These are phyloP conservation scores for Mycena pura DNA, from an alignment of 768 basidiomycete species.

Conservation along the genomic window DNA sequence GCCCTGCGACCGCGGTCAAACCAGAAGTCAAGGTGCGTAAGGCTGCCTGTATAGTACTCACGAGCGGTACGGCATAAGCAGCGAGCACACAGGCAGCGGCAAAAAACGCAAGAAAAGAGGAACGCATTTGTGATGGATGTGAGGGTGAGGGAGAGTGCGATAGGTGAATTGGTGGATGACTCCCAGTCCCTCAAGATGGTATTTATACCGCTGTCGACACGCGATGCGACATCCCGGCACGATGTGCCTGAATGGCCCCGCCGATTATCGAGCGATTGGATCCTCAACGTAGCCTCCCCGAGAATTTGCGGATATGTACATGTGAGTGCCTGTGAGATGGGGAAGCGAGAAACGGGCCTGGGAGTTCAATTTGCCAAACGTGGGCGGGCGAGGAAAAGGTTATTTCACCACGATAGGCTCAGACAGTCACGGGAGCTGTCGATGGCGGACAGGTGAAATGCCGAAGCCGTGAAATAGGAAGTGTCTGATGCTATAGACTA, in stretches of 20 bases:
- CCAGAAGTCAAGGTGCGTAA: not conserved
- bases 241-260: not conserved
- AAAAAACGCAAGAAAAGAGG: not conserved
- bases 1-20: conserved; percentile 9
- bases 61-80: conserved; percentile 10
- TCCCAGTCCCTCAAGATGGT: not conserved
- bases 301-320: conserved; percentile 15
- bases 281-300: conserved; percentile 3
- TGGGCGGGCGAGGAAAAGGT: conserved; percentile 3
- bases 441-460: not conserved
- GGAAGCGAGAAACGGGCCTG: conserved; percentile 8
- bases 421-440: not conserved
- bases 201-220: conserved; percentile 16
- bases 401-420: conserved; percentile 11
- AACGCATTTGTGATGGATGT: conserved; percentile 3
- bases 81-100: not conserved
- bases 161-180: not conserved
- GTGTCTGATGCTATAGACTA: not conserved
- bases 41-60: conserved; percentile 2
- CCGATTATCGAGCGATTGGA: conserved; percentile 22
- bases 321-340: conserved; percentile 6
- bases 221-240: not conserved
- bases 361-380: not conserved
- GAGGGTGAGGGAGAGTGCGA: not conserved
- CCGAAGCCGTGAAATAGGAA: not conserved